Conservation (phyloP, 2,329 filamentous ascomycete genomes). For the Aspergillus piperis region DNA sequence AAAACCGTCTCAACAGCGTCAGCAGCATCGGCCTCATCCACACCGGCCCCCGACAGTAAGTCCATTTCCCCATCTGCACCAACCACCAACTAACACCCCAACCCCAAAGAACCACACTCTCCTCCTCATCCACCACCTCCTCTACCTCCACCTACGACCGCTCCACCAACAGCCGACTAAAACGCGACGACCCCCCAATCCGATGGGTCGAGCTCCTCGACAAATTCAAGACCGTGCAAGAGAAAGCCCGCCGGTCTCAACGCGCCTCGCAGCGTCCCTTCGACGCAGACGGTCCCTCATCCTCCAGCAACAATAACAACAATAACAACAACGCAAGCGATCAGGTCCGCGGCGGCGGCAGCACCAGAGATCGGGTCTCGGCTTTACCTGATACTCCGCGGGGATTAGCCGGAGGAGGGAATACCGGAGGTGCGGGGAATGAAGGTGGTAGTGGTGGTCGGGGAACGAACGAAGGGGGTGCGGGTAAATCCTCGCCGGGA, state of each 20-base stretch:
- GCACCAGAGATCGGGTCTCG: not conserved
- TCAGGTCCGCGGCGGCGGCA: conserved; percentile 4
- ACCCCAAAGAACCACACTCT: conserved; percentile 14
- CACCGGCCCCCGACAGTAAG: conserved; percentile 75
- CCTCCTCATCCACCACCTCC: conserved; percentile 39
- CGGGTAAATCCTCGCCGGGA: conserved; percentile 22
- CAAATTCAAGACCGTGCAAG: conserved; percentile 90
- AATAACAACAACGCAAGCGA: no score
- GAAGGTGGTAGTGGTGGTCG: conserved; percentile 11
- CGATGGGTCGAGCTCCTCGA: conserved; percentile 91
- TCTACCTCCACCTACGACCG: conserved; percentile 65
- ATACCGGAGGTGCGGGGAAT: conserved; percentile 50
- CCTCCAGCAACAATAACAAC: conserved; percentile 23
- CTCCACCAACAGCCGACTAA: conserved; percentile 66
- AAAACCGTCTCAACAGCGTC: conserved; percentile 94
- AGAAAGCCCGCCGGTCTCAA: conserved; percentile 74
- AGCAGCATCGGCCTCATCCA: conserved; percentile 96
- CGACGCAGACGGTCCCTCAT: conserved; percentile 48
- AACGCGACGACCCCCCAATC: conserved; percentile 83
- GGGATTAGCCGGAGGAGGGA: conserved; percentile 21
- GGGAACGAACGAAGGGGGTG: conserved; percentile 17
- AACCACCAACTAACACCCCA: not conserved
- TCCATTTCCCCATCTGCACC: conserved; percentile 29
- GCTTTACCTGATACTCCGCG: conserved; percentile 37
- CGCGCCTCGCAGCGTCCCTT: conserved; percentile 50